Percentiles rank a stretch among this genome's conserved stretches.
These are phyloP conservation scores for Moricandia arvensis DNA, from an alignment of 345 rosid species.

Conservation along the genomic window DNA sequence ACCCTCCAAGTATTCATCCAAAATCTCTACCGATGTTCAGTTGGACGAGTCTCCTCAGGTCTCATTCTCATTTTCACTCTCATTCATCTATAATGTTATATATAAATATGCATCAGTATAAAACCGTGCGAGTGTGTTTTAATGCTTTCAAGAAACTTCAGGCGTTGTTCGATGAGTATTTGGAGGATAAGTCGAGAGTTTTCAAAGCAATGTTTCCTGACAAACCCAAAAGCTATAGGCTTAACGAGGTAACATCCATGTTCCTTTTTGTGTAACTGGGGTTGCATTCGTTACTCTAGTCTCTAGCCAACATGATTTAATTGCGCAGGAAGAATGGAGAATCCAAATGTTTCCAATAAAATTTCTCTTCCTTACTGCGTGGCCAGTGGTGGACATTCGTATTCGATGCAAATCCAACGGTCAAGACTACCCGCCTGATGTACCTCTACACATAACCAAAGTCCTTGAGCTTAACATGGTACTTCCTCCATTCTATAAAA, in stretches of 20 bases:
- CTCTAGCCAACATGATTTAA: not conserved
- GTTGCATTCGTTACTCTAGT: no score
- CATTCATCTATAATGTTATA: not conserved
- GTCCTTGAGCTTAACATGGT: constrained; percentile 82
- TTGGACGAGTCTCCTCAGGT: constrained; percentile 85
- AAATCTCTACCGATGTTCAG: constrained; percentile 70
- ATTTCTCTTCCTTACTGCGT: constrained; percentile 63
- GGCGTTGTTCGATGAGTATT: constrained; percentile 81
- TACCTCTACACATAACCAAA: constrained; percentile 55
- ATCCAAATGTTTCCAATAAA: constrained; percentile 79
- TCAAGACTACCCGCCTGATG: constrained; percentile 60
- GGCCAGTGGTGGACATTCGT: constrained; percentile 79
- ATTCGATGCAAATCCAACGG: constrained; percentile 64
- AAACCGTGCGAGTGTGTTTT: not conserved
- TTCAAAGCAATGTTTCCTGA: constrained; percentile 81
- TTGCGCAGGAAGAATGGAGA: constrained; percentile 79
- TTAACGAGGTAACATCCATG: no score
- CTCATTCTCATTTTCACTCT: not conserved
- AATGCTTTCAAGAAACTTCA: constrained; percentile 13
- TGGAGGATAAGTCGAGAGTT: constrained; percentile 76
- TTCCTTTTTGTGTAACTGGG: no score
- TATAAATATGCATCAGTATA: not conserved
- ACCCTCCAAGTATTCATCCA: constrained; percentile 60
- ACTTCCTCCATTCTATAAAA: not conserved
- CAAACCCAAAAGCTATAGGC: constrained; percentile 49